Conservation (phyloP, 805 yeast species). For the Saturnispora dispora region DNA sequence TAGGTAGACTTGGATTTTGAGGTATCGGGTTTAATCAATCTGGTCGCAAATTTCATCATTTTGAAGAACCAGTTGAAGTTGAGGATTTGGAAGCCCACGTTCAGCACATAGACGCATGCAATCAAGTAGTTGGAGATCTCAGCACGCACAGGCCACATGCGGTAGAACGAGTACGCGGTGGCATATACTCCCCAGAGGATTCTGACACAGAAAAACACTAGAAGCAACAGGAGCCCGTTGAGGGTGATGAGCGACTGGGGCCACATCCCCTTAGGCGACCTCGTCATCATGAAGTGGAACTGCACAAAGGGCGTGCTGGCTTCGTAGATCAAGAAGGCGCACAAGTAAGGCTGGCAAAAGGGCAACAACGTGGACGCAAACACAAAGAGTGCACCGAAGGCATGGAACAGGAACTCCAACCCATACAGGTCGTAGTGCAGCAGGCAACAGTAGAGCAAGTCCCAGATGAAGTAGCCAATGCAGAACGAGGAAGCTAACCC, state of each 20-base stretch:
- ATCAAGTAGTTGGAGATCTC: constrained; percentile 42
- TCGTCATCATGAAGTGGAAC: constrained; percentile 81
- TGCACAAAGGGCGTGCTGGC: constrained; percentile 92
- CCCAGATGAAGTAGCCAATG: constrained; percentile 90
- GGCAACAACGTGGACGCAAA: constrained; percentile 59
- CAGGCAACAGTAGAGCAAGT: constrained; percentile 55
- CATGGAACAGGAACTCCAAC: constrained; percentile 73
- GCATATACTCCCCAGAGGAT: constrained; percentile 84
- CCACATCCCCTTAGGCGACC: constrained; percentile 60
- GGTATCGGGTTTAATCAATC: background rate
- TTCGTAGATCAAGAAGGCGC: constrained; percentile 78
- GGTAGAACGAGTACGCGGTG: constrained; percentile 44
- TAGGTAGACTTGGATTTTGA: background rate
- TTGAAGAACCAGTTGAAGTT: constrained; percentile 83
- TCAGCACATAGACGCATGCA: constrained; percentile 42
- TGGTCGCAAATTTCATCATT: constrained; percentile 62
- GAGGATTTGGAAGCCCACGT: constrained; percentile 53
- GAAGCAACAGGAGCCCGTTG: constrained; percentile 66
- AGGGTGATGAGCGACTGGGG: constrained; percentile 43
- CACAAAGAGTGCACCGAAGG: constrained; percentile 69
- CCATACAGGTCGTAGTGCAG: constrained; percentile 65
- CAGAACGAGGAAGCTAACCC: constrained; percentile 68
- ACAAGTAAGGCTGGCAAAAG: constrained; percentile 71
- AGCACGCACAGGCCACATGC: constrained; percentile 32
- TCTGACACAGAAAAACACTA: constrained; percentile 67